Percentiles rank a stretch among this genome's conserved stretches.
Evolutionary conservation across 768 basidiomycete species (phyloP).

Genomic region (Boletus sp.): DNA sequence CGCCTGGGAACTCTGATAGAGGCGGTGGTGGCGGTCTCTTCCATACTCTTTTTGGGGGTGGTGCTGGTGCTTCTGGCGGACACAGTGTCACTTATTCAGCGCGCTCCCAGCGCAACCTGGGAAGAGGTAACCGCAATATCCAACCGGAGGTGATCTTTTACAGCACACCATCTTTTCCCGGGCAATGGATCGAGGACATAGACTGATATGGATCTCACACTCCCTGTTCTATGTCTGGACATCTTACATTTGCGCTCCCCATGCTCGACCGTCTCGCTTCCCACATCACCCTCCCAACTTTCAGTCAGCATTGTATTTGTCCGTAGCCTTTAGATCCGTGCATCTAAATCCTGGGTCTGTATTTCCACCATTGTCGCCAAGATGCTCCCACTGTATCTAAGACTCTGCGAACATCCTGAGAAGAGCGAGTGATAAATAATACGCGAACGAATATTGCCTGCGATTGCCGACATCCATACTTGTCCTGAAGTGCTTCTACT

Average conservation of each 20-base stretch:
- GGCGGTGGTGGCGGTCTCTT: constrained; percentile 24
- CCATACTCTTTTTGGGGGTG: constrained; percentile 30
- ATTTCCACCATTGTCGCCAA: not conserved
- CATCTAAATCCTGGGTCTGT: constrained; percentile 11
- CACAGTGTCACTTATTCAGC: constrained; percentile 9
- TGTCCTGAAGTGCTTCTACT: not conserved
- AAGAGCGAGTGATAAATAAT: not conserved
- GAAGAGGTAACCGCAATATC: constrained; percentile 11
- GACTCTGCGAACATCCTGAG: not conserved
- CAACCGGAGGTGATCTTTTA: constrained; percentile 5
- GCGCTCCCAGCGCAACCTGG: constrained; percentile 7
- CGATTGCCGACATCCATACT: not conserved
- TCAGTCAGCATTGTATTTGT: constrained; percentile 9
- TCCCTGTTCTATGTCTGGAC: not conserved
- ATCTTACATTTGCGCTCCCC: not conserved
- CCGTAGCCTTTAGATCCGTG: constrained; percentile 20
- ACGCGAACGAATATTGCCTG: not conserved
- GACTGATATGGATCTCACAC: constrained; percentile 18
- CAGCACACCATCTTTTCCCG: constrained; percentile 28
- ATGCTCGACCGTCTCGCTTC: not conserved
- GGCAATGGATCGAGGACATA: constrained; percentile 34
- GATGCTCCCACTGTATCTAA: not conserved
- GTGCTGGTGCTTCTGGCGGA: constrained; percentile 16
- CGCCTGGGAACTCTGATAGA: constrained; percentile 21
- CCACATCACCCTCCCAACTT: constrained; percentile 10